A percentile compares a stretch with the other conserved stretches of the same genome.
Conservation (phyloP, 2,329 filamentous ascomycete species). For the Pseudocercospora cruenta region DNA sequence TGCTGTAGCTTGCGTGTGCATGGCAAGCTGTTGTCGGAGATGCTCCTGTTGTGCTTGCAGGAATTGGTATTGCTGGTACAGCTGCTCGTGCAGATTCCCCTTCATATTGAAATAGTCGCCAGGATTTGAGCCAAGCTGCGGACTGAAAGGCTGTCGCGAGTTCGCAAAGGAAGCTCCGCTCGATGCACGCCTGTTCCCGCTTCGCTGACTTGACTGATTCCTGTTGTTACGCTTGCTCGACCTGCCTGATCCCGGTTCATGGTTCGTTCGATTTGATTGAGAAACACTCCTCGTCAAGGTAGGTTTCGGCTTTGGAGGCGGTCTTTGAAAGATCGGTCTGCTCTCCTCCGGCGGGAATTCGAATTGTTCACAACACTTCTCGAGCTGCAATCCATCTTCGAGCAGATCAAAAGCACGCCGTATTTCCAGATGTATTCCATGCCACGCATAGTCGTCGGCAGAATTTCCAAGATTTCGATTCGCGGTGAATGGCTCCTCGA, state of each 20-base stretch:
- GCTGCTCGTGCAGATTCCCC: conserved; percentile 52
- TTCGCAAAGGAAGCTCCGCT: conserved; percentile 56
- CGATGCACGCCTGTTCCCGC: conserved; percentile 59
- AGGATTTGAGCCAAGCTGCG: conserved; percentile 43
- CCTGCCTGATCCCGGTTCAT: conserved; percentile 45
- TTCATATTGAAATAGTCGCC: conserved; percentile 49
- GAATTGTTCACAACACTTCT: conserved; percentile 84
- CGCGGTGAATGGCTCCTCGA: conserved; percentile 95
- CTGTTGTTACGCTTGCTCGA: conserved; percentile 47
- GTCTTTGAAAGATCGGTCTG: conserved; percentile 55
- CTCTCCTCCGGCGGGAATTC: conserved; percentile 83
- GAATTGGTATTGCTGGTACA: conserved; percentile 52
- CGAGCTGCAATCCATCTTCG: conserved; percentile 71
- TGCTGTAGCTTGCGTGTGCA: conserved; percentile 45
- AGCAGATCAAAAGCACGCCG: conserved; percentile 85
- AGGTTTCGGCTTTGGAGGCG: conserved; percentile 59
- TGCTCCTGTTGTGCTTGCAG: conserved; percentile 42
- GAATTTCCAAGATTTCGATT: conserved; percentile 91
- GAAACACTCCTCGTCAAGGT: conserved; percentile 55
- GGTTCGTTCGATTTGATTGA: conserved; percentile 52
- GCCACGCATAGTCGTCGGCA: conserved; percentile 91
- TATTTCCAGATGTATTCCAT: conserved; percentile 86
- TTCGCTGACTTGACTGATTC: conserved; percentile 53
- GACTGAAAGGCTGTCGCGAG: conserved; percentile 44
- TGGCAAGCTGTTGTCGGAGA: conserved; percentile 47